Conservation (phyloP, 495 filamentous ascomycete species). For the Lasiosphaeris hirsuta region DNA sequence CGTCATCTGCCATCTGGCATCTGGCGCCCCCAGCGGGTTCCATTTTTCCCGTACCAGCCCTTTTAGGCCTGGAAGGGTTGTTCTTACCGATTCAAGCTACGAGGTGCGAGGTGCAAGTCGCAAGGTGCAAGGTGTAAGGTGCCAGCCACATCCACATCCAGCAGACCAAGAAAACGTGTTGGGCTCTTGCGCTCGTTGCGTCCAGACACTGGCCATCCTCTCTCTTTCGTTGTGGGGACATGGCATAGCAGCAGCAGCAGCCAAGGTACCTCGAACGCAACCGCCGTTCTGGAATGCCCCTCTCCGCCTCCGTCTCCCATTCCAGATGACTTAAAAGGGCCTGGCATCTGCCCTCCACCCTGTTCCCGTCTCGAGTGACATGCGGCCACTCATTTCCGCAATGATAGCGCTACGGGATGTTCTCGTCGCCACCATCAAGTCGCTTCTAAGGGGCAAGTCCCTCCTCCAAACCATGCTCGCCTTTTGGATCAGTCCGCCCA, state of each 20-base stretch:
- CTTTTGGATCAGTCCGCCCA: constrained; percentile 45
- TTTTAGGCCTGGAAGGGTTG: constrained; percentile 22
- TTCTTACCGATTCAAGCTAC: neutral
- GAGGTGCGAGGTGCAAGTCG: constrained; percentile 4
- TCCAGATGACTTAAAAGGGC: constrained; percentile 24
- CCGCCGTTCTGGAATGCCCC: constrained; percentile 4
- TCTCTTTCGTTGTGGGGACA: neutral
- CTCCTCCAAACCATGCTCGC: constrained; percentile 49
- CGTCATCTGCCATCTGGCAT: neutral
- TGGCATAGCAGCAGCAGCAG: constrained; percentile 4
- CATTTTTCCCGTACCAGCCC: constrained; percentile 29
- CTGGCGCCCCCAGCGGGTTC: constrained; percentile 23
- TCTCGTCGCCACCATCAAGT: constrained; percentile 43
- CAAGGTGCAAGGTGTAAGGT: neutral
- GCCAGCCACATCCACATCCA: neutral
- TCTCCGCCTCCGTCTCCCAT: neutral
- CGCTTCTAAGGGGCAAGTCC: constrained; percentile 49
- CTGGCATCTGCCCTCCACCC: constrained; percentile 4
- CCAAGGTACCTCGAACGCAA: neutral
- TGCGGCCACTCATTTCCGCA: constrained; percentile 42
- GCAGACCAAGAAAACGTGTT: constrained; percentile 1
- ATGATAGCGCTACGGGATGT: constrained; percentile 46
- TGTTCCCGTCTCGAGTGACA: constrained; percentile 32
- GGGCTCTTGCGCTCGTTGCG: neutral
- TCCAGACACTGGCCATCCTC: constrained; percentile 2